These are phyloP conservation scores for Globisporangium lucens DNA, from an alignment of 352 stramenopile genomes.

Conservation along the genomic window DNA sequence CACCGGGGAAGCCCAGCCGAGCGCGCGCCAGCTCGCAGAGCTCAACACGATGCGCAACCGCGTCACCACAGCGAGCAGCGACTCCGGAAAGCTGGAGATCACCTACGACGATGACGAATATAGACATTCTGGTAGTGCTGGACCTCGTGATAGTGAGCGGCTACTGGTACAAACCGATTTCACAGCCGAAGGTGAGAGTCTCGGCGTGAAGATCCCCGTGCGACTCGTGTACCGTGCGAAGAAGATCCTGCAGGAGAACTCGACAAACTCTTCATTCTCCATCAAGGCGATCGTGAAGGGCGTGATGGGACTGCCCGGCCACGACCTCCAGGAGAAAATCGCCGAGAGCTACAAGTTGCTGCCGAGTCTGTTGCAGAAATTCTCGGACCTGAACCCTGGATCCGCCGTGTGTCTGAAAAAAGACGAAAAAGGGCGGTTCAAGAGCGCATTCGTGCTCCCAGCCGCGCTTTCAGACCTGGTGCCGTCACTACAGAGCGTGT, in stretches of 20 bases:
- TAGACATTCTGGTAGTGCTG: background rate
- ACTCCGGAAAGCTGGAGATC: slow-evolving; percentile 40
- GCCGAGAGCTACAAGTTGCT: slow-evolving; percentile 85
- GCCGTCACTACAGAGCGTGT: slow-evolving; percentile 58
- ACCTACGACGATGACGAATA: slow-evolving; percentile 20
- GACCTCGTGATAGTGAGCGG: background rate
- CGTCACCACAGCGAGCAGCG: slow-evolving; percentile 51
- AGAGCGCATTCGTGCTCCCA: slow-evolving; percentile 70
- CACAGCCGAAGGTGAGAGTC: slow-evolving; percentile 12
- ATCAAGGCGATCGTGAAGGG: slow-evolving; percentile 73
- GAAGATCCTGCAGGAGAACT: slow-evolving; percentile 21
- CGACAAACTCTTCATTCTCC: slow-evolving; percentile 58
- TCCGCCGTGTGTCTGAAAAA: slow-evolving; percentile 64
- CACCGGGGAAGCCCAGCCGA: slow-evolving; percentile 62
- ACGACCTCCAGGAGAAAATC: slow-evolving; percentile 66
- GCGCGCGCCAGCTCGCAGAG: slow-evolving; percentile 68
- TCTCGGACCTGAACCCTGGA: slow-evolving; percentile 66
- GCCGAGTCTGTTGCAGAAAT: slow-evolving; percentile 65
- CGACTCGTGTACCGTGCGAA: slow-evolving; percentile 22
- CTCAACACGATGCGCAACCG: slow-evolving; percentile 77
- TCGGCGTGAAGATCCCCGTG: slow-evolving; percentile 23
- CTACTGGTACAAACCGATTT: slow-evolving; percentile 12
- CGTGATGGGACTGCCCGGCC: slow-evolving; percentile 65
- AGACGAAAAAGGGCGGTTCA: slow-evolving; percentile 57
- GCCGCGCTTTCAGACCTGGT: slow-evolving; percentile 45